A percentile compares a stretch with the other conserved stretches of the same genome.
These are phyloP conservation scores for Termitomyces sp. DNA, from an alignment of 768 basidiomycete species.

Conservation along the genomic window DNA sequence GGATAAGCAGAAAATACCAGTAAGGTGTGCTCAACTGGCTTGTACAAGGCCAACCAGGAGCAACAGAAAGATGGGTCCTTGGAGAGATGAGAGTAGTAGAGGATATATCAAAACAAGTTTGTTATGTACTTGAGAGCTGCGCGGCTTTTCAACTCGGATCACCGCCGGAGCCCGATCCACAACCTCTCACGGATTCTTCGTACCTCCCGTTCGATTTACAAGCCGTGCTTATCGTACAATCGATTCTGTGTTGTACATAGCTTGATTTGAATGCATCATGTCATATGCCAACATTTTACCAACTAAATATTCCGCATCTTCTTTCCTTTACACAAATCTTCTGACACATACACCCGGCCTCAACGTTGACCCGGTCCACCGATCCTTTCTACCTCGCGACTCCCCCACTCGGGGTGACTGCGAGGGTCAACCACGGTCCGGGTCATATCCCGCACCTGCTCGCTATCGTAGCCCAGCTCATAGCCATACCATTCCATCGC, in stretches of 20 bases:
- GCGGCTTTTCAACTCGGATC: constrained; percentile 16
- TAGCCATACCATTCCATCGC: constrained; percentile 49
- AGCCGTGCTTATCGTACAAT: constrained; percentile 7
- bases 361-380: constrained; percentile 21
- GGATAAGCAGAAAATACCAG: constrained; percentile 16
- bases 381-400: constrained; percentile 27
- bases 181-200: constrained; percentile 9
- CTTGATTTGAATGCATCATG: not conserved
- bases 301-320: not conserved
- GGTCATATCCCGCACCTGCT: constrained; percentile 36
- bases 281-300: not conserved
- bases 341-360: constrained; percentile 4
- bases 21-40: constrained; percentile 19
- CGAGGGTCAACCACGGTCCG: constrained; percentile 28
- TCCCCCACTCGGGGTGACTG: constrained; percentile 44
- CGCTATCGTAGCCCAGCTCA: constrained; percentile 52
- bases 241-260: not conserved
- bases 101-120: constrained; percentile 7
- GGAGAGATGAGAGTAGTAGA: constrained; percentile 4
- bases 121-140: constrained; percentile 10
- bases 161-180: constrained; percentile 4
- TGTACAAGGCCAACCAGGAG: constrained; percentile 16
- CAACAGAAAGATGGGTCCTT: not conserved
- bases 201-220: not conserved
- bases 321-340: not conserved